Percentiles rank a stretch among this genome's conserved stretches.
phyloP scores from a whole-genome alignment of 2,329 filamentous ascomycete species.

The Xylariaceae sp. region DNA sequence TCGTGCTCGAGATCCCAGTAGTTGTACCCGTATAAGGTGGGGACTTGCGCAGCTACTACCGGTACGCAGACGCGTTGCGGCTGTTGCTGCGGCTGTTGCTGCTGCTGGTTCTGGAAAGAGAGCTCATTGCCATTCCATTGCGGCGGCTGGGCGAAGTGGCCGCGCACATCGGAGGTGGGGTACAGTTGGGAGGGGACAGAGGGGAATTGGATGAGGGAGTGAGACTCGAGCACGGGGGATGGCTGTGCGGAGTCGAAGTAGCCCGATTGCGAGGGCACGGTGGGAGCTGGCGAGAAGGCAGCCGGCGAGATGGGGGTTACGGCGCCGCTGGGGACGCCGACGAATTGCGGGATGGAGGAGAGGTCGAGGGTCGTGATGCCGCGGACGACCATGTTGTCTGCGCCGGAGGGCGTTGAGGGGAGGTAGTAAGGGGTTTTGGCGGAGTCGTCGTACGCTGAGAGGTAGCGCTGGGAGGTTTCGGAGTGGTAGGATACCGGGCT shows the following conservation, averaged over 20 bases:
- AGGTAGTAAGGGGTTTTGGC: conserved; percentile 48
- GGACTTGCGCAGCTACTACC: background rate
- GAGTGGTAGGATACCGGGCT: conserved; percentile 41
- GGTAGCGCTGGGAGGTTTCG: conserved; percentile 34
- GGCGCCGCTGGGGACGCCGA: background rate
- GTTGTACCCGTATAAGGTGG: background rate
- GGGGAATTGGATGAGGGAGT: conserved; percentile 26
- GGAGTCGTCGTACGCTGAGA: conserved; percentile 44
- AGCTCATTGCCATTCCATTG: background rate
- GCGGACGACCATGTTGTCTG: conserved; percentile 47
- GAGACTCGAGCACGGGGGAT: conserved; percentile 40
- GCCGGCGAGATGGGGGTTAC: background rate
- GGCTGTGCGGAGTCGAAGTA: conserved; percentile 50
- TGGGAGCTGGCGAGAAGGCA: conserved; percentile 34
- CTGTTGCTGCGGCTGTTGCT: background rate
- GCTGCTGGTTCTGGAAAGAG: background rate
- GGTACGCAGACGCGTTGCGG: background rate
- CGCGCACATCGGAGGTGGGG: conserved; percentile 24
- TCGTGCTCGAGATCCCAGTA: background rate
- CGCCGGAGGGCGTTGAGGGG: conserved; percentile 37
- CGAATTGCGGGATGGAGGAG: conserved; percentile 44
- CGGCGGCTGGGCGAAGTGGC: conserved; percentile 37
- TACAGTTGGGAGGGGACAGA: conserved; percentile 16
- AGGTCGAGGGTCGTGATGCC: conserved; percentile 58
- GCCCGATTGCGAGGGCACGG: conserved; percentile 47